A percentile compares a stretch with the other conserved stretches of the same genome.
Conservation (phyloP, 2,329 filamentous ascomycete genomes). For the Pestalotiopsis sp. region DNA sequence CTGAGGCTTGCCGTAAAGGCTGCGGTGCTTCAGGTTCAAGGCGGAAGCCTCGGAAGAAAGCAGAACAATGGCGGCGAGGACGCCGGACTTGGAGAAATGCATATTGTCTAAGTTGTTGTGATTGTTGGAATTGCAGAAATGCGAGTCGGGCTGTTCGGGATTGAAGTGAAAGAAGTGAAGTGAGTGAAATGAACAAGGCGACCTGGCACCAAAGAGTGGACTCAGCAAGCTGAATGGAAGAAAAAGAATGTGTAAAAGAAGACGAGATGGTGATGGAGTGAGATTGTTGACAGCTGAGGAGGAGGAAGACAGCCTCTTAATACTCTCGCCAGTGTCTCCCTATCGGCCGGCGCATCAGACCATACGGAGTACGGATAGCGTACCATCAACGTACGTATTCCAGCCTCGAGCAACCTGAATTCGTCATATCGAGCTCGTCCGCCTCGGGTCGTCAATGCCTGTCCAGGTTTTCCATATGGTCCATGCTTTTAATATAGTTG, state of each 20-base stretch:
- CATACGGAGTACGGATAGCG: not conserved
- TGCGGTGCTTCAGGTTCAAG: conserved; percentile 1
- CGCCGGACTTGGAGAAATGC: conserved; percentile 11
- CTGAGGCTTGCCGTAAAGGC: not conserved
- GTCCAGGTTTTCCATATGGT: not conserved
- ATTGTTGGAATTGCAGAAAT: conserved; percentile 1
- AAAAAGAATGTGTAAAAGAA: conserved; percentile 14
- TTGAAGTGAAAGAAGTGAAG: not conserved
- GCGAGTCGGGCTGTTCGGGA: not conserved
- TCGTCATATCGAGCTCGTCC: not conserved
- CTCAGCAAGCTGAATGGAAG: conserved; percentile 2
- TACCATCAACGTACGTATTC: not conserved
- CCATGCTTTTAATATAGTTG: conserved; percentile 5
- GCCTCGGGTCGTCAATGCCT: not conserved
- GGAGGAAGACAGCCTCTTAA: conserved; percentile 1
- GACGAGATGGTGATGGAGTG: conserved; percentile 2
- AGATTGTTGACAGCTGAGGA: not conserved
- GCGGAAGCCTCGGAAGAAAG: conserved; percentile 5
- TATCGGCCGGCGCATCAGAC: not conserved
- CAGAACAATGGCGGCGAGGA: conserved; percentile 10
- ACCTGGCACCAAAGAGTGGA: conserved; percentile 7
- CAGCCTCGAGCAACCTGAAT: not conserved
- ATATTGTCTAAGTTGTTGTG: conserved; percentile 2
- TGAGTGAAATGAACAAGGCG: conserved; percentile 8
- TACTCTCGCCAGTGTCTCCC: not conserved